These are phyloP conservation scores for Ophiorrhiza pumila DNA, from an alignment of 257 asterid genomes.

Conservation along the genomic window DNA sequence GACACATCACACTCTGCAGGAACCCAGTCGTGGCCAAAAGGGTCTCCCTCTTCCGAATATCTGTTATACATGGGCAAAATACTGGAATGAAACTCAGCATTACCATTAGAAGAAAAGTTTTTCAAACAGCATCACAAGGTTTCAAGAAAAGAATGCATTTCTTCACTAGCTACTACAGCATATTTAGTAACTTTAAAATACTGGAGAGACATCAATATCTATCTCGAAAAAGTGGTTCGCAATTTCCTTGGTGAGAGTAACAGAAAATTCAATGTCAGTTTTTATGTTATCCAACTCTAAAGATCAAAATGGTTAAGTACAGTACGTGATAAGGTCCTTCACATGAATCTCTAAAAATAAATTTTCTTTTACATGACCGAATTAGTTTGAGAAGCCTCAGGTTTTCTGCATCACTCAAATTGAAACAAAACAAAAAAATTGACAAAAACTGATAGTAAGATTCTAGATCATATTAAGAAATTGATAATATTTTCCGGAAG, in stretches of 20 bases:
- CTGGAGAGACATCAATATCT: not conserved
- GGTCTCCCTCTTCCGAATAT: conserved; percentile 71
- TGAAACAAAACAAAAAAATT: too few relatives aligned
- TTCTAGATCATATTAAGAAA: too few relatives aligned
- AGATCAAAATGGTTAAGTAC: not conserved
- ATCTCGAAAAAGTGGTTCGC: not conserved
- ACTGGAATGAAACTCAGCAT: conserved; percentile 6
- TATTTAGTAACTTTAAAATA: not conserved
- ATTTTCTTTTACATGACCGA: too few relatives aligned
- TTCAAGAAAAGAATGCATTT: not conserved
- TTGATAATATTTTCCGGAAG: too few relatives aligned
- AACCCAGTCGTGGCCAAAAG: conserved; percentile 84
- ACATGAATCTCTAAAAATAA: not conserved
- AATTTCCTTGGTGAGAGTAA: not conserved
- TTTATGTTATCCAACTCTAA: not conserved
- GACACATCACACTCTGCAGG: conserved; percentile 96
- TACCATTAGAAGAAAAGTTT: not conserved
- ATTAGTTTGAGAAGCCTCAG: not conserved
- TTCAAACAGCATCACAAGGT: not conserved
- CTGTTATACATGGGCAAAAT: conserved; percentile 33
- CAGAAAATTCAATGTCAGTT: not conserved
- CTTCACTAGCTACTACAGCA: not conserved
- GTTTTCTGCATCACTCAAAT: not conserved
- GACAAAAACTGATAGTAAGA: too few relatives aligned
- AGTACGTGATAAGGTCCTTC: not conserved